phyloP scores from a whole-genome alignment of 2,329 filamentous ascomycete genomes.

The Lachnellula cervina region DNA sequence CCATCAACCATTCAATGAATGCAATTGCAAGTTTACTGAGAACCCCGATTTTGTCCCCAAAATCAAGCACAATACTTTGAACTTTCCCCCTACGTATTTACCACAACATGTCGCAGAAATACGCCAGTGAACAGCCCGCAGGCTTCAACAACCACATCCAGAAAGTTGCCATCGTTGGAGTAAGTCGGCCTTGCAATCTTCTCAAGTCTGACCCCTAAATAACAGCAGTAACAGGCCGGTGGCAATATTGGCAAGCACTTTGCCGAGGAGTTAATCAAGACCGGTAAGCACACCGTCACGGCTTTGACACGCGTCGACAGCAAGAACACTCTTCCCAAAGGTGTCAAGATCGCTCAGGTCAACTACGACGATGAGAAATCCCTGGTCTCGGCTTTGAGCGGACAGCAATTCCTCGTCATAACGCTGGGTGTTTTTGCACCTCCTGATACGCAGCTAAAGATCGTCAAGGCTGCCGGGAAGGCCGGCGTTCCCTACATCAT shows the following conservation, averaged over 20 bases:
- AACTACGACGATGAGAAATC: slow-evolving; percentile 41
- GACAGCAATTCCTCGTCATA: slow-evolving; percentile 53
- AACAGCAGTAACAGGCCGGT: slow-evolving; percentile 30
- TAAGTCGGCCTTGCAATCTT: slow-evolving; percentile 30
- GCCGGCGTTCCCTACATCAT: slow-evolving; percentile 51
- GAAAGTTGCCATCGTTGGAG: slow-evolving; percentile 44
- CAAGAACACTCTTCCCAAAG: slow-evolving; percentile 33
- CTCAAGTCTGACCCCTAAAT: neutral
- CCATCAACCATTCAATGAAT: neutral
- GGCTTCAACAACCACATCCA: slow-evolving; percentile 36
- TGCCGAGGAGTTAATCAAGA: slow-evolving; percentile 22
- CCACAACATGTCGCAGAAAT: slow-evolving; percentile 8
- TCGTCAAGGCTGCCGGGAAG: slow-evolving; percentile 49
- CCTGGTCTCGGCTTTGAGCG: slow-evolving; percentile 45
- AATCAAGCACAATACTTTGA: neutral
- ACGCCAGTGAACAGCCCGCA: slow-evolving; percentile 16
- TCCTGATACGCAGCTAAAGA: slow-evolving; percentile 40
- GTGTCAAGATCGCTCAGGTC: slow-evolving; percentile 39
- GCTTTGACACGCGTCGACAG: slow-evolving; percentile 44
- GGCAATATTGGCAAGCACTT: slow-evolving; percentile 36
- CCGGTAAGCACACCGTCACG: slow-evolving; percentile 43
- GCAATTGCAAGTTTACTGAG: neutral
- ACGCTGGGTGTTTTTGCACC: slow-evolving; percentile 43
- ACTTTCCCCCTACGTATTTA: neutral
- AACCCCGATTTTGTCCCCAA: too few relatives aligned